These are phyloP conservation scores for Solanum chmielewskii DNA, from an alignment of 257 asterid genomes.

Conservation along the genomic window DNA sequence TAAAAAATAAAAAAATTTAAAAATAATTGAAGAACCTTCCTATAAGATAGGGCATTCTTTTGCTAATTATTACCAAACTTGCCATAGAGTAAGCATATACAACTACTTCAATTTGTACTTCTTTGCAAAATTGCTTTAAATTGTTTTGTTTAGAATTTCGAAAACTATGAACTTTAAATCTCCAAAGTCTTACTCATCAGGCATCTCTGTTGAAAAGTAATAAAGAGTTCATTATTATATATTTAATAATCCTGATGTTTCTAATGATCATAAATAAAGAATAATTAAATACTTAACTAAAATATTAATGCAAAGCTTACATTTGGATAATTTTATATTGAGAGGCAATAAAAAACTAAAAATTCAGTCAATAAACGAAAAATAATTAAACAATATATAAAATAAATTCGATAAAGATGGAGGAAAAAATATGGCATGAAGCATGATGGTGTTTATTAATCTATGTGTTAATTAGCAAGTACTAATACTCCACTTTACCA, in stretches of 20 bases:
- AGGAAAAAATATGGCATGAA: not conserved
- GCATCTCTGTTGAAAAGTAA: not conserved
- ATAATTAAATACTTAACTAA: not conserved
- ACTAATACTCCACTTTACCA: not conserved
- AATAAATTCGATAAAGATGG: not conserved
- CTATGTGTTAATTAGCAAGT: not conserved
- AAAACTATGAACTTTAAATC: not conserved
- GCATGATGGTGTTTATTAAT: not conserved
- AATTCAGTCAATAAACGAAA: not conserved
- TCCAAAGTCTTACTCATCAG: not conserved
- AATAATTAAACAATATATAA: not conserved
- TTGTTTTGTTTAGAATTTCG: not conserved
- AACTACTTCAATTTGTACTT: not conserved
- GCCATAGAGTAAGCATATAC: not conserved
- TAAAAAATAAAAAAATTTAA: not conserved
- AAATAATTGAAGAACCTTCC: not conserved
- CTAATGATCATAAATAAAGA: not conserved
- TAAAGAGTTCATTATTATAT: not conserved
- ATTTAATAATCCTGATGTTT: not conserved
- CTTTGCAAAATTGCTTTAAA: not conserved
- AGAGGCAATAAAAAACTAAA: not conserved
- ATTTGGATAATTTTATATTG: not conserved
- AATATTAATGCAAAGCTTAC: not conserved
- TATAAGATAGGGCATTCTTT: not conserved
- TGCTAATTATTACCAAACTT: constrained; percentile 2